Conservation (phyloP, 768 basidiomycete genomes). For the Dictyophora rubrovolvata region DNA sequence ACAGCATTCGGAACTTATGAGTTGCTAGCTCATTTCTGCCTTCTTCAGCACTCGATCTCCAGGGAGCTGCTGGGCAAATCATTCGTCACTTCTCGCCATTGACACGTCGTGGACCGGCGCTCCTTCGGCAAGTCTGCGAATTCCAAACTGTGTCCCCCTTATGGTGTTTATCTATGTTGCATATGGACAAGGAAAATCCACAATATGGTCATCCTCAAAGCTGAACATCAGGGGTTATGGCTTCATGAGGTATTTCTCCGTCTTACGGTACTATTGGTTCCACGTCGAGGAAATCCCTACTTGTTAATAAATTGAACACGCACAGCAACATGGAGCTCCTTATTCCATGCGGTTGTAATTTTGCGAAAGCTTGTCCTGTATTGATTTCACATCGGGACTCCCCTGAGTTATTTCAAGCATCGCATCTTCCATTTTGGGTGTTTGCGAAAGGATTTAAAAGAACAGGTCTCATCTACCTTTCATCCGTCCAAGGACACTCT, state of each 20-base stretch:
- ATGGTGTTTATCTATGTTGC: background rate
- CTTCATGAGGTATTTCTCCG: background rate
- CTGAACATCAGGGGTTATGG: background rate
- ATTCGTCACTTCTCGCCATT: too few relatives aligned
- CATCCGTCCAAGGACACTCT: background rate
- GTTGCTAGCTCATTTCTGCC: background rate
- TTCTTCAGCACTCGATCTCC: background rate
- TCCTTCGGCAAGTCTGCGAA: background rate
- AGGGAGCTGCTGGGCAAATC: background rate
- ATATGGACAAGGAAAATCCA: background rate
- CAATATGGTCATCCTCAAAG: background rate
- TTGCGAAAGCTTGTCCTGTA: background rate
- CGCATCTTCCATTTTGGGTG: background rate
- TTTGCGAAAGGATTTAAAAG: background rate
- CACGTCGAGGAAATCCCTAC: background rate
- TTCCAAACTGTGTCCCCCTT: background rate
- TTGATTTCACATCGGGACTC: background rate
- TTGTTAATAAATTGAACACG: background rate
- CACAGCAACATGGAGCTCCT: background rate
- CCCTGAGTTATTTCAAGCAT: background rate
- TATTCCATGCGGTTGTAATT: background rate
- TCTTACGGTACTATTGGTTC: background rate
- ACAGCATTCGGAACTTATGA: background rate
- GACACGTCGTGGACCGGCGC: background rate
- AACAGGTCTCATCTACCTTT: background rate